These are phyloP conservation scores for Hymenoscyphus repandus DNA, from an alignment of 2,329 filamentous ascomycete species.

Conservation along the genomic window DNA sequence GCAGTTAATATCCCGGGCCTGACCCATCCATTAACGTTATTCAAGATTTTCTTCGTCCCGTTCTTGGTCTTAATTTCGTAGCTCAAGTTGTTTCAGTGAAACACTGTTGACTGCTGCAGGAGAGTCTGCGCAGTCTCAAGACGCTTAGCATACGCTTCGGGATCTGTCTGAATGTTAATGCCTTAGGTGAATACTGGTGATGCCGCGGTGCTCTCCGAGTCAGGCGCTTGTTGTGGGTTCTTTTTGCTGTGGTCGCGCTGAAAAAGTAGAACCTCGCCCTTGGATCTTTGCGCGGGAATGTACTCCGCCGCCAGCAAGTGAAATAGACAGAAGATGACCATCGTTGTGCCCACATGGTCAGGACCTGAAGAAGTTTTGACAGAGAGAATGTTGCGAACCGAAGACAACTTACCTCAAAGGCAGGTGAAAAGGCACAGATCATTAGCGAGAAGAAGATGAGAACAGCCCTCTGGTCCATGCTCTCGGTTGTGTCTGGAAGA, in stretches of 20 bases:
- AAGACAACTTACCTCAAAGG: conserved; percentile 41
- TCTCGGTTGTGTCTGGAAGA: conserved; percentile 43
- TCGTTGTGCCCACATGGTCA: conserved; percentile 83
- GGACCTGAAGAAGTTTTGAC: conserved; percentile 47
- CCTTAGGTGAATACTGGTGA: conserved; percentile 1
- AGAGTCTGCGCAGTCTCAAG: conserved; percentile 60
- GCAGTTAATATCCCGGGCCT: conserved; percentile 64
- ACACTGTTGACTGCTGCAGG: conserved; percentile 17
- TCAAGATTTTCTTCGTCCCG: conserved; percentile 38
- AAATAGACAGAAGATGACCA: conserved; percentile 50
- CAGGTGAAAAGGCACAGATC: conserved; percentile 58
- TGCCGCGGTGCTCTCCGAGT: background rate
- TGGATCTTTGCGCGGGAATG: conserved; percentile 52
- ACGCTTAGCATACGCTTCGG: conserved; percentile 27
- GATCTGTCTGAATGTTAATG: background rate
- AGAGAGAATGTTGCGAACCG: background rate
- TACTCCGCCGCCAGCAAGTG: conserved; percentile 62
- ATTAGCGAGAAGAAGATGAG: conserved; percentile 65
- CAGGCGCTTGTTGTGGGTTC: background rate
- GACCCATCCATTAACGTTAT: conserved; percentile 75
- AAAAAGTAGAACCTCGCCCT: conserved; percentile 72
- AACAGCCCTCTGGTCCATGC: conserved; percentile 57
- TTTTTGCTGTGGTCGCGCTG: conserved; percentile 50
- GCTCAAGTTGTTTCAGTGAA: conserved; percentile 38
- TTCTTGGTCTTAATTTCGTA: conserved; percentile 54